A percentile compares a stretch with the other conserved stretches of the same genome.
These are phyloP conservation scores for Mycosarcoma mackinlayi DNA, from an alignment of 1,284 basidiomycete genomes.

Conservation along the genomic window DNA sequence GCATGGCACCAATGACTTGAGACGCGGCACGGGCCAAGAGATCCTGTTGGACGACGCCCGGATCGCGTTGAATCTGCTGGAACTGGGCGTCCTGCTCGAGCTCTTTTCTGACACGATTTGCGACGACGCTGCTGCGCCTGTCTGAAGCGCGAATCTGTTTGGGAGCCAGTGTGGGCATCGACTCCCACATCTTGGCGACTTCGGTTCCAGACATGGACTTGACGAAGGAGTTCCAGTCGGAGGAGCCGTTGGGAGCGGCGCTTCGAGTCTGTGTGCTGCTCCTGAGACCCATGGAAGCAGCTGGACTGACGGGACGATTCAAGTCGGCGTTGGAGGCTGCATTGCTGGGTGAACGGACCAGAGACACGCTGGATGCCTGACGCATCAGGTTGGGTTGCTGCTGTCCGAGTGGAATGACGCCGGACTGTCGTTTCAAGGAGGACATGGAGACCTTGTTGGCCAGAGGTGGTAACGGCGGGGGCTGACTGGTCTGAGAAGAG, in stretches of 20 bases:
- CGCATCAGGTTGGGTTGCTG: constrained; percentile 43
- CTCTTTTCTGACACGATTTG: constrained; percentile 53
- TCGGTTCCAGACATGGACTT: constrained; percentile 58
- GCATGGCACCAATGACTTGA: constrained; percentile 56
- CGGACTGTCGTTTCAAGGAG: constrained; percentile 20
- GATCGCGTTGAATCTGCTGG: constrained; percentile 50
- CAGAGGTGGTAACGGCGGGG: constrained; percentile 44
- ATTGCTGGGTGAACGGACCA: constrained; percentile 12
- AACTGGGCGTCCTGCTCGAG: constrained; percentile 58
- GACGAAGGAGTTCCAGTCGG: constrained; percentile 61
- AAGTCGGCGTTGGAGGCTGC: constrained; percentile 11
- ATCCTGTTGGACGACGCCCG: constrained; percentile 51
- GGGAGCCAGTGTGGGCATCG: constrained; percentile 38
- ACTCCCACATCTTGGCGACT: constrained; percentile 54
- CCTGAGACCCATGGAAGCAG: constrained; percentile 32
- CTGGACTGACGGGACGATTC: constrained; percentile 41
- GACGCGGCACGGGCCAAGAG: constrained; percentile 55
- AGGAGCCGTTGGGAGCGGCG: constrained; percentile 24
- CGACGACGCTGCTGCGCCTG: constrained; percentile 51
- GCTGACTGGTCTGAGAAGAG: constrained; percentile 20
- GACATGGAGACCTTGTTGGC: constrained; percentile 31
- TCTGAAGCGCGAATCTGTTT: constrained; percentile 18
- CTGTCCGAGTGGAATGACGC: constrained; percentile 54
- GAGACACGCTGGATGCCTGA: constrained; percentile 20
- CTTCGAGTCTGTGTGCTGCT: constrained; percentile 15